Conservation (phyloP, 2,329 filamentous ascomycete genomes). For the Claviceps sp. region DNA sequence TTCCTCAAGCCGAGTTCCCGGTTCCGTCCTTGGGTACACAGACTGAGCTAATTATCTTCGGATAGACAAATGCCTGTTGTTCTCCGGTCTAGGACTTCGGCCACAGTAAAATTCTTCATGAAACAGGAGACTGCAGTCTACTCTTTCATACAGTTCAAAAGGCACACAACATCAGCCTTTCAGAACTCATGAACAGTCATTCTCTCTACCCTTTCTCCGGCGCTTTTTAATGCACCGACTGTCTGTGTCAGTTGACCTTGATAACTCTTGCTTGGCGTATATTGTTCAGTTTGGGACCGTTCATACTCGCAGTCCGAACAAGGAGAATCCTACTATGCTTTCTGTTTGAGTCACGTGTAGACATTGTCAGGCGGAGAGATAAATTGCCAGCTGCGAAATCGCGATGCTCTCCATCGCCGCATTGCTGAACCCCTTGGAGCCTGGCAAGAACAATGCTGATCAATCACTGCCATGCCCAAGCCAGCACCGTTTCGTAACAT, state of each 20-base stretch:
- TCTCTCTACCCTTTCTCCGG: neutral
- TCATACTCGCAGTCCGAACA: neutral
- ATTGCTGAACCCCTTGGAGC: constrained; percentile 2
- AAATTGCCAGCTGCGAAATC: neutral
- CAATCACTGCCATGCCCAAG: neutral
- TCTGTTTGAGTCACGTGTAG: neutral
- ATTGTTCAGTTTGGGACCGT: neutral
- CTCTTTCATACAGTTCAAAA: neutral
- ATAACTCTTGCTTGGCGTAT: neutral
- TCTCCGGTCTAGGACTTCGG: neutral
- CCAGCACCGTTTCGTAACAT: neutral
- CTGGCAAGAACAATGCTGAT: neutral
- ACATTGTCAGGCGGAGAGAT: neutral
- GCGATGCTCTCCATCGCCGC: constrained; percentile 3
- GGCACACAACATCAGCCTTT: neutral
- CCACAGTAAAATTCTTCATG: neutral
- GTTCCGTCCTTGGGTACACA: neutral
- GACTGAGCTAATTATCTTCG: neutral
- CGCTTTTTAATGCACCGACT: neutral
- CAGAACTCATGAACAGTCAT: neutral
- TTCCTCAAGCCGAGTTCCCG: neutral
- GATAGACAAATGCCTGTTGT: neutral
- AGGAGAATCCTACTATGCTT: neutral
- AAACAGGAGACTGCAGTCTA: neutral
- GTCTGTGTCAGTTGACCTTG: neutral